A percentile compares a stretch with the other conserved stretches of the same genome.
Conservation (phyloP, 495 filamentous ascomycete species). For the Lasiosphaeria ovina region DNA sequence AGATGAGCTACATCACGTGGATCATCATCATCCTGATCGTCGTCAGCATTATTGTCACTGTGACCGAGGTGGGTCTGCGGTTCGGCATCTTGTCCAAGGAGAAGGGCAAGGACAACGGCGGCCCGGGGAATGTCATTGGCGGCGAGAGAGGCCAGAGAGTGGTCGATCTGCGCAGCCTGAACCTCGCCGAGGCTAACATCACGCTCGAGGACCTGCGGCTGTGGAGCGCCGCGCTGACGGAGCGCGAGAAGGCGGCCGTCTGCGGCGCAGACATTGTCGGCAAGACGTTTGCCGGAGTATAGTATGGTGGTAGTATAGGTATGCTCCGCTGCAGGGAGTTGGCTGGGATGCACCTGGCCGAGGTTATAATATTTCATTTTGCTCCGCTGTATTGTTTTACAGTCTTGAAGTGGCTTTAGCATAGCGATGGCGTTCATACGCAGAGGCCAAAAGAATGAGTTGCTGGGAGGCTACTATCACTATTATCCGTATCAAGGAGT, state of each 20-base stretch:
- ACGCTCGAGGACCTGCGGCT: conserved; percentile 38
- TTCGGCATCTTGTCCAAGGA: conserved; percentile 70
- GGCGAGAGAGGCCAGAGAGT: conserved; percentile 5
- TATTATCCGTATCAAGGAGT: too few species aligned
- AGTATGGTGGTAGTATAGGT: neutral
- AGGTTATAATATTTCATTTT: too few species aligned
- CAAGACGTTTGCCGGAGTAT: conserved; percentile 39
- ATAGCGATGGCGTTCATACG: too few species aligned
- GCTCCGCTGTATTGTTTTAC: too few species aligned
- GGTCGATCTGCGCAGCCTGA: conserved; percentile 24
- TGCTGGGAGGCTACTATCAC: too few species aligned
- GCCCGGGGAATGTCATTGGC: conserved; percentile 18
- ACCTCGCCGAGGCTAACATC: conserved; percentile 32
- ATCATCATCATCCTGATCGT: conserved; percentile 95
- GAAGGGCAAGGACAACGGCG: conserved; percentile 27
- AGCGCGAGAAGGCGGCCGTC: conserved; percentile 42
- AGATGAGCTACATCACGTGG: conserved; percentile 93
- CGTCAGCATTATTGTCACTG: conserved; percentile 86
- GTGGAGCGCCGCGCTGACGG: conserved; percentile 36
- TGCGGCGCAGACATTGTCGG: conserved; percentile 46
- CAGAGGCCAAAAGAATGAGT: too few species aligned
- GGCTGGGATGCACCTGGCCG: too few species aligned
- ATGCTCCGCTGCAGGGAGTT: too few species aligned
- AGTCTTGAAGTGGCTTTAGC: too few species aligned
- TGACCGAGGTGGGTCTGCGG: conserved; percentile 80